Base-by-base conservation (phyloP, 106 monocot species). In the Acorus calamus region DNA sequence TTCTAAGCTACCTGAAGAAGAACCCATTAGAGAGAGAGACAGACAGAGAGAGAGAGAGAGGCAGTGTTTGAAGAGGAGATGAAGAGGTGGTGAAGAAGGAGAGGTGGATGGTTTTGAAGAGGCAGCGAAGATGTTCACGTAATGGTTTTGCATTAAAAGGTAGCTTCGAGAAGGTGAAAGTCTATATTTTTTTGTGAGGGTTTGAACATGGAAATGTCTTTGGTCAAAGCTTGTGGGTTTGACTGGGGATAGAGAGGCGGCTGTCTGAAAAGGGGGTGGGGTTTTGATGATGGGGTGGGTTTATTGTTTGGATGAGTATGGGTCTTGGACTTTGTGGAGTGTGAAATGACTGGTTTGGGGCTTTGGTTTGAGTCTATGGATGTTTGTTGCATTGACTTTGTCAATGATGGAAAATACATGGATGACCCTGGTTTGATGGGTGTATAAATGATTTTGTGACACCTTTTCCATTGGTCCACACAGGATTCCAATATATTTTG, bases 1-100 rank as follows among this genome's bases (percentile, higher is more conserved):
- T 52, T 80, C 79, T 47, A 80, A 60, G 46, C 74, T 84, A 59
- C 73, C 80, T 2, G 69, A 56, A 12, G 77, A 74, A 44, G 85
- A 72, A 71, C 67, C 76, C 83, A 86, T 83, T 28, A 59, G 45
- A 11, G 11, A 13, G 55, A 56, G 43, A 6, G 3, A 7, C 9
- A 50, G 47, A 12, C 10, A 44, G 55, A 42, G 28, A 46, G n/a
- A 13, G 13, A 62, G 4, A 12, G 4, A 43, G 5, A 7, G 42
- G 65, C 14, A 14, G 53, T 3, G 8, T 5, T 47, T 4, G 13
- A 48, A 28, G 8, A 47, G 14, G 28, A 14, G 47, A 7, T 6
- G 11, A 9, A 11, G 8, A 3, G 54, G 14, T 28, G 50, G 7
- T 42, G 46, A 42, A 44, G 4, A 41, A 6, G 3, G 12, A 12